Evolutionary conservation across 2,329 filamentous ascomycete species (phyloP).

Genomic region (Grosmannia clavigera): DNA sequence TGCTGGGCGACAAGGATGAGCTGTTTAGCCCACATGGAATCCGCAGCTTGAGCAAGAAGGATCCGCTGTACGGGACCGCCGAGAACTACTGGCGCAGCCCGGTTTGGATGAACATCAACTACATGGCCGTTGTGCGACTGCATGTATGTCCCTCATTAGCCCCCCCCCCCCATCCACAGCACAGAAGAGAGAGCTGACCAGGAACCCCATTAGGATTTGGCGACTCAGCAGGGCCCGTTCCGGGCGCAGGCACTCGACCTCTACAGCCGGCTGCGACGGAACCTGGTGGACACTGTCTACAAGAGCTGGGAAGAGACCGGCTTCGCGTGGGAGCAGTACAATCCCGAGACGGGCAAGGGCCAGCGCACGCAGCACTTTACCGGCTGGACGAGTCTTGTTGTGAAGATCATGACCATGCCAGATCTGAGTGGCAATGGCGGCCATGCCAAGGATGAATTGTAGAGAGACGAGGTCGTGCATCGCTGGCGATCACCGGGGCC

Average conservation of each 20-base stretch:
- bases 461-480: not conserved
- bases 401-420: conserved; percentile 95
- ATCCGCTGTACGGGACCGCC: conserved; percentile 72
- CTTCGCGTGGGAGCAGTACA: conserved; percentile 98
- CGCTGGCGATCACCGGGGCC: not conserved
- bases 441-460: conserved; percentile 36
- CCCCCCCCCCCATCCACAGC: no score
- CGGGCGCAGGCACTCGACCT: conserved; percentile 55
- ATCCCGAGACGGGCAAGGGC: conserved; percentile 82
- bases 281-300: conserved; percentile 81
- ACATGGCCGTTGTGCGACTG: conserved; percentile 68
- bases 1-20: conserved; percentile 70
- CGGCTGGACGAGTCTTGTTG: conserved; percentile 95
- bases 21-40: conserved; percentile 89
- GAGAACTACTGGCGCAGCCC: conserved; percentile 98
- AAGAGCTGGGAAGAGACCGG: conserved; percentile 80
- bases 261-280: conserved; percentile 66
- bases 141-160: conserved; percentile 41
- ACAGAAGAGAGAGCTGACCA: not conserved
- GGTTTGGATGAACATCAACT: conserved; percentile 95
- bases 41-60: conserved; percentile 73
- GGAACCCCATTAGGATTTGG: conserved; percentile 40
- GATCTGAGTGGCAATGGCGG: conserved; percentile 35
- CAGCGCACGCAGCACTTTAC: conserved; percentile 97
- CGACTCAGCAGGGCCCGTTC: conserved; percentile 53